A percentile compares a stretch with the other conserved stretches of the same genome.
phyloP scores from a whole-genome alignment of 345 rosid species.

The Noccaea bulbosa region DNA sequence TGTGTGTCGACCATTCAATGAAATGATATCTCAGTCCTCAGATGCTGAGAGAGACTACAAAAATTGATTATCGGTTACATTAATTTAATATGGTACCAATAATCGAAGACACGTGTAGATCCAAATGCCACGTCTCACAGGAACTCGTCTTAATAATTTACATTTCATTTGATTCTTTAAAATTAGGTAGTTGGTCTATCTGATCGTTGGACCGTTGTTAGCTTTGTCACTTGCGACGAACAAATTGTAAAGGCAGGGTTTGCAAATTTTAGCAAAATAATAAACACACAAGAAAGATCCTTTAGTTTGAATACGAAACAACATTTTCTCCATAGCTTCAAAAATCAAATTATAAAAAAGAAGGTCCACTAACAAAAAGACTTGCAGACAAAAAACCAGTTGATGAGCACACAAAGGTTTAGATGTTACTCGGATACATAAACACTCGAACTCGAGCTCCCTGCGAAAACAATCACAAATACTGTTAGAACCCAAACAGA shows the following conservation, averaged over 20 bases:
- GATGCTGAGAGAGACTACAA: not conserved
- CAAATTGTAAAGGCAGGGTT: not conserved
- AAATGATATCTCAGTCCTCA: not conserved
- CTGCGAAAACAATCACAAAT: conserved; percentile 45
- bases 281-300: not conserved
- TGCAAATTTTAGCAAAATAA: not conserved
- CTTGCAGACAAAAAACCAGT: not conserved
- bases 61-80: not conserved
- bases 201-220: not conserved
- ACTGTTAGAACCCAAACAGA: not conserved
- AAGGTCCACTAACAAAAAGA: not conserved
- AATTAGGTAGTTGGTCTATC: too few relatives aligned
- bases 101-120: conserved; percentile 19
- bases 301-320: not conserved
- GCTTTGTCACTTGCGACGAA: not conserved
- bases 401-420: conserved; percentile 40
- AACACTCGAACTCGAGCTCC: conserved; percentile 79
- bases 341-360: not conserved
- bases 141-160: not conserved
- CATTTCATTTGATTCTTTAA: not conserved
- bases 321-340: conserved; percentile 1
- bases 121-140: not conserved
- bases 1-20: not conserved
- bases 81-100: not conserved
- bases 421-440: conserved; percentile 89